Percentiles rank a stretch among this genome's conserved stretches.
Conservation (phyloP, 2,329 filamentous ascomycete genomes). For the Metarhizium rileyi region DNA sequence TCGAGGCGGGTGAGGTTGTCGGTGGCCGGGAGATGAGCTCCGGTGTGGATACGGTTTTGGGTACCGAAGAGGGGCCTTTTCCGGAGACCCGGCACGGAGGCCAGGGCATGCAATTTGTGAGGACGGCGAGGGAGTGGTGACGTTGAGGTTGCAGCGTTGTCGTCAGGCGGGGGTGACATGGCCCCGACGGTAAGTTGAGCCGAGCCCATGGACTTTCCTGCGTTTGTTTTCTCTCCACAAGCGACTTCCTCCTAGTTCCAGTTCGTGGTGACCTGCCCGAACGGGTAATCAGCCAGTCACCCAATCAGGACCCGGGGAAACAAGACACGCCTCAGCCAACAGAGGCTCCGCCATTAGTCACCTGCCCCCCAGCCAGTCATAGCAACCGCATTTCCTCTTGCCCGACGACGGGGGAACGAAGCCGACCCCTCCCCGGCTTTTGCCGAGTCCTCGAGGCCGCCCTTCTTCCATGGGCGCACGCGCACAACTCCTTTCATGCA, state of each 20-base stretch:
- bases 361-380: constrained; percentile 5
- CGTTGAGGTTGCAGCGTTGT: too few species aligned
- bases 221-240: too few species aligned
- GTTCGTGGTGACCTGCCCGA: not conserved
- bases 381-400: not conserved
- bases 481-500: not conserved
- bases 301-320: too few species aligned
- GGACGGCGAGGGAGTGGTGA: too few species aligned
- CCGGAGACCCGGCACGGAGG: not conserved
- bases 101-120: not conserved
- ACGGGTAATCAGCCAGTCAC: not conserved
- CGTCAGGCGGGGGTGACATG: too few species aligned
- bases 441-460: constrained; percentile 10
- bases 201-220: too few species aligned
- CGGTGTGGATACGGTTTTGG: not conserved
- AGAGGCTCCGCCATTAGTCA: constrained; percentile 25
- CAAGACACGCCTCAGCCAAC: constrained; percentile 22
- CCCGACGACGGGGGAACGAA: not conserved
- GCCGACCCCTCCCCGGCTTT: constrained; percentile 14
- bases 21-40: not conserved
- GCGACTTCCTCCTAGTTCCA: too few species aligned
- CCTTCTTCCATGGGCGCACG: too few species aligned
- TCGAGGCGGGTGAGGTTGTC: not conserved
- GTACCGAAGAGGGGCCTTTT: not conserved
- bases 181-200: too few species aligned